Percentiles rank a stretch among this genome's conserved stretches.
Evolutionary conservation across 306 rosid genomes (phyloP).

Genomic region (Citrullus colocynthis): DNA sequence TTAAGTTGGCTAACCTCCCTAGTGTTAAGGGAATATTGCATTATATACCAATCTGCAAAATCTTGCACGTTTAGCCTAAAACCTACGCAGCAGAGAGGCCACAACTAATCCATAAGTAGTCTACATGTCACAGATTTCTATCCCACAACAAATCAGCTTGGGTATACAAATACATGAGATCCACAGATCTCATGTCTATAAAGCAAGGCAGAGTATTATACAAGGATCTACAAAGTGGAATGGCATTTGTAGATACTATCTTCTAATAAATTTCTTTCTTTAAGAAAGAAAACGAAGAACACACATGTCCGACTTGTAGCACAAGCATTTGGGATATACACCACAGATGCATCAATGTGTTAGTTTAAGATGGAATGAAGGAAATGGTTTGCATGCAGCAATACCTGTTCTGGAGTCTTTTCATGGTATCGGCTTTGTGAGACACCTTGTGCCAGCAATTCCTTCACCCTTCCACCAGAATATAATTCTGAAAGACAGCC

Average conservation of each 20-base stretch:
- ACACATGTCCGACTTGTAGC: background rate
- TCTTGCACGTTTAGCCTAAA: background rate
- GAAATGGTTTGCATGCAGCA: background rate
- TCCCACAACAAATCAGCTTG: background rate
- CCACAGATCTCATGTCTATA: background rate
- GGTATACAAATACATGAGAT: background rate
- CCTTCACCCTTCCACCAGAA: slow-evolving; percentile 98
- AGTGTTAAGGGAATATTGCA: background rate
- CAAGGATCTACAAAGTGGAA: background rate
- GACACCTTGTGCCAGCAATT: slow-evolving; percentile 94
- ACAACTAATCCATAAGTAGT: background rate
- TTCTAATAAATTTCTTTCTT: background rate
- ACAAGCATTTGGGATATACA: background rate
- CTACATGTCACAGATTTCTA: background rate
- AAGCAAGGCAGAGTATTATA: background rate
- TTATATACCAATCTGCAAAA: background rate
- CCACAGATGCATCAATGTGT: background rate
- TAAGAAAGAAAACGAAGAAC: background rate
- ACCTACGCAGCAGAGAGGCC: background rate
- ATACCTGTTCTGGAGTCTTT: slow-evolving; percentile 98
- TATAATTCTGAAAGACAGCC: slow-evolving; percentile 84
- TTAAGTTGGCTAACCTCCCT: background rate
- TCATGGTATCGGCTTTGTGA: slow-evolving; percentile 90
- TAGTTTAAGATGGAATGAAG: background rate
- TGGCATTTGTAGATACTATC: background rate